Evolutionary conservation across 371 early-diverging fungal genomes (phyloP), one percentile per base, ranked within the genome.

Genomic region (Mortierella polycephala): DNA sequence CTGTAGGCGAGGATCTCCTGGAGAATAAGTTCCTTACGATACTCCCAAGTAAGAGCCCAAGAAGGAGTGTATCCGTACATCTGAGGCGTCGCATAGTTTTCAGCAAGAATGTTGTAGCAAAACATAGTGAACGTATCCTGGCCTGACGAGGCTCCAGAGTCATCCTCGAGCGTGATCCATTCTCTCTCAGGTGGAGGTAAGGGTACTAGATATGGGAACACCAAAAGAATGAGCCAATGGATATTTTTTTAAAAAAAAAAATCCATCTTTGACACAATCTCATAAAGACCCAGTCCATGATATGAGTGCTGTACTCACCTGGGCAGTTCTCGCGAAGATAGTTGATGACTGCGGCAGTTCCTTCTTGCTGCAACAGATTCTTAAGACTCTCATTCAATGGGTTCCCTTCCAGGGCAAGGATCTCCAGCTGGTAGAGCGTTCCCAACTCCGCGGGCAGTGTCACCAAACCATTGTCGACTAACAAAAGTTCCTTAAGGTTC

Each of bases 401-500:
- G 84, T 99, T 99, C 14, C 99, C 99, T 76, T 99, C 97, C 30
- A 99, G 70, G 5, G 99, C 98, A 41, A 99, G 84, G 4, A 86
- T 91, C 65, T 98, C 97, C 57, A 99, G 82, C 74, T 96, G 95
- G 75, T 92, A 98, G 54, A 99, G 85, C 11, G 91, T 91, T 7
- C 99, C 99, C 53, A 99, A 83, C 83, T 99, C 99, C 57, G 86
- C 84, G 9, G 99, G 99, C 53, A 99, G 72, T 16, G 88, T 90
- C 9, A 92, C 85, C 30, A 99, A 82, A 59, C 91, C 87, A 76
- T 99, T 99, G 83, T 99, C 98, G 83, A 96, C 98, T 50, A 98
- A 68, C 59, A 95, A 74, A 39, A 99, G 85, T 71, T 98, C 98
- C 77, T 87, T 85, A 12, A 99, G 86, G 30, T 88, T 88, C 40